Conservation (phyloP, 192 early-diverging fungal species). For the Rhizophagus clarus region DNA sequence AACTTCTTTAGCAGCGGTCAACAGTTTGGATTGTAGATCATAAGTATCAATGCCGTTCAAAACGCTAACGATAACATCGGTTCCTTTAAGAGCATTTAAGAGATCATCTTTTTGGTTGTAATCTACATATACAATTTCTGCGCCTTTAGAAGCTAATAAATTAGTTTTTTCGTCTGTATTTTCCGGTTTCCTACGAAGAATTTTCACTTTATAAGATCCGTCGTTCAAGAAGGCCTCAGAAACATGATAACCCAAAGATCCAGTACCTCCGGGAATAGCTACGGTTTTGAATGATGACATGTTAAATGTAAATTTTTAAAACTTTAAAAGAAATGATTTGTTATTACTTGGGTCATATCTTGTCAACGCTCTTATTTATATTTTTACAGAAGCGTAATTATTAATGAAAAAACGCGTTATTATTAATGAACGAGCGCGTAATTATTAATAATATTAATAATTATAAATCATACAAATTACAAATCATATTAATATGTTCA, state of each 20-base stretch:
- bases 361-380: no score
- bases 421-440: no score
- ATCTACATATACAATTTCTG: constrained; percentile 28
- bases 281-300: neutral
- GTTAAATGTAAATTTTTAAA: neutral
- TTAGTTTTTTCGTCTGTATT: neutral
- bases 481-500: no score
- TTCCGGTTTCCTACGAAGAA: constrained; percentile 9
- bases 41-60: neutral
- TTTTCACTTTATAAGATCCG: constrained; percentile 31
- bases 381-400: no score
- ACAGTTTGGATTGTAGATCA: neutral
- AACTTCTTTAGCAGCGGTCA: constrained; percentile 21
- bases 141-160: constrained; percentile 8
- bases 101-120: constrained; percentile 28
- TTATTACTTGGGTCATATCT: no score
- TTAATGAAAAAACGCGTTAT: no score
- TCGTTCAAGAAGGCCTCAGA: constrained; percentile 20
- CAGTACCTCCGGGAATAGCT: constrained; percentile 13
- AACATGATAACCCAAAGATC: constrained; percentile 10
- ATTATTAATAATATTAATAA: no score
- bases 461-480: no score
- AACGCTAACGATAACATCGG: constrained; percentile 14
- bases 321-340: no score
- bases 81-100: constrained; percentile 29